Conservation (phyloP, 108 stramenopile species). For the Parmales sp. region DNA sequence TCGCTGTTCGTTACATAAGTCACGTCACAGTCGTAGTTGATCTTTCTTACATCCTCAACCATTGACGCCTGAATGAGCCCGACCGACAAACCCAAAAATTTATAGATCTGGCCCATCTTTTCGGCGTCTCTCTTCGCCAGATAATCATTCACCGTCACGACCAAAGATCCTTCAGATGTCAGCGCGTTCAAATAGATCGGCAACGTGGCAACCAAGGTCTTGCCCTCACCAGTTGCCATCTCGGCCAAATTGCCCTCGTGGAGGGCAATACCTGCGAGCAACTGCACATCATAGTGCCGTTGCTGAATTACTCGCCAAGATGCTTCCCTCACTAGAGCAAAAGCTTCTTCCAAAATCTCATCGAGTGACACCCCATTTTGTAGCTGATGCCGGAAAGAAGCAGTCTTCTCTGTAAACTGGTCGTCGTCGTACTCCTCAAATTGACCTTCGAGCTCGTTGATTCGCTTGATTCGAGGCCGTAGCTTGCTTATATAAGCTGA, state of each 20-base stretch:
- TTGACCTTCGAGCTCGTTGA: conserved; percentile 68
- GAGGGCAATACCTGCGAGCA: conserved; percentile 78
- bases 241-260: conserved; percentile 83
- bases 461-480: conserved; percentile 10
- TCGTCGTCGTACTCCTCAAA: conserved; percentile 78
- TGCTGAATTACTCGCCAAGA: conserved; percentile 82
- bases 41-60: conserved; percentile 62
- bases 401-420: conserved; percentile 69
- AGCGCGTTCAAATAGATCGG: conserved; percentile 77
- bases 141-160: conserved; percentile 93
- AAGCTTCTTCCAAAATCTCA: conserved; percentile 76
- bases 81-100: conserved; percentile 80
- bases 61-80: conserved; percentile 80
- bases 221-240: conserved; percentile 96
- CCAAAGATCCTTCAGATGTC: conserved; percentile 53
- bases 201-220: conserved; percentile 82
- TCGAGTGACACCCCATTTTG: conserved; percentile 59
- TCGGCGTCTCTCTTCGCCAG: conserved; percentile 86
- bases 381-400: conserved; percentile 58
- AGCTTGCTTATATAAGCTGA: not conserved
- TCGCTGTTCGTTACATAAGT: conserved; percentile 91
- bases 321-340: conserved; percentile 94
- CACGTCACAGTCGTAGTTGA: conserved; percentile 80
- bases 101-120: conserved; percentile 85
- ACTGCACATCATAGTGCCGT: conserved; percentile 89